Evolutionary conservation across 352 stramenopile genomes (phyloP).

Genomic region (Phytopythium aichiense): DNA sequence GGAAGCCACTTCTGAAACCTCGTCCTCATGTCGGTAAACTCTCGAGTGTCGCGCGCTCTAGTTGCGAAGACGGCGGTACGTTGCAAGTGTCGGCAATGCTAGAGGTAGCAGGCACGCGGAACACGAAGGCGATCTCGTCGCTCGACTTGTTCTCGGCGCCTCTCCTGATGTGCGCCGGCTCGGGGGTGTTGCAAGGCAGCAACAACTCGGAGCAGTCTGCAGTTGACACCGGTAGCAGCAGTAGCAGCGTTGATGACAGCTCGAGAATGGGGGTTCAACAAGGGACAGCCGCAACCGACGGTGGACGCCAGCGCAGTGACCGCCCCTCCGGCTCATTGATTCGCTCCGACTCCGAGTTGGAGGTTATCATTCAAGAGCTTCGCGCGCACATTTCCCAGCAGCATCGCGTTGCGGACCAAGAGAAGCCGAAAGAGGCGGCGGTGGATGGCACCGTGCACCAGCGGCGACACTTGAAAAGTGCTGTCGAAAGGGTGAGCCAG

Average conservation of each 20-base stretch:
- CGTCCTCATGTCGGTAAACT: neutral
- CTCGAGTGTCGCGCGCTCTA: neutral
- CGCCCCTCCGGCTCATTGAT: slow-evolving; percentile 8
- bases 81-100: neutral
- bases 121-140: neutral
- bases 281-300: neutral
- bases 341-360: slow-evolving; percentile 55
- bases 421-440: neutral
- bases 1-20: neutral
- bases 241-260: neutral
- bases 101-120: neutral
- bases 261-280: neutral
- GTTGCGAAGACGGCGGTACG: neutral
- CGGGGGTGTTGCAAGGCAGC: neutral
- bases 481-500: slow-evolving; percentile 44
- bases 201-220: slow-evolving; percentile 3
- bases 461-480: slow-evolving; percentile 59
- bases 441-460: slow-evolving; percentile 10
- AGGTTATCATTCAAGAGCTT: slow-evolving; percentile 63
- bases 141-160: neutral
- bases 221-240: neutral
- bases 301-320: neutral
- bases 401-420: slow-evolving; percentile 9
- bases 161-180: slow-evolving; percentile 3
- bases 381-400: slow-evolving; percentile 50